Conservation (phyloP, 805 yeast species). For the Lachancea mirantina region DNA sequence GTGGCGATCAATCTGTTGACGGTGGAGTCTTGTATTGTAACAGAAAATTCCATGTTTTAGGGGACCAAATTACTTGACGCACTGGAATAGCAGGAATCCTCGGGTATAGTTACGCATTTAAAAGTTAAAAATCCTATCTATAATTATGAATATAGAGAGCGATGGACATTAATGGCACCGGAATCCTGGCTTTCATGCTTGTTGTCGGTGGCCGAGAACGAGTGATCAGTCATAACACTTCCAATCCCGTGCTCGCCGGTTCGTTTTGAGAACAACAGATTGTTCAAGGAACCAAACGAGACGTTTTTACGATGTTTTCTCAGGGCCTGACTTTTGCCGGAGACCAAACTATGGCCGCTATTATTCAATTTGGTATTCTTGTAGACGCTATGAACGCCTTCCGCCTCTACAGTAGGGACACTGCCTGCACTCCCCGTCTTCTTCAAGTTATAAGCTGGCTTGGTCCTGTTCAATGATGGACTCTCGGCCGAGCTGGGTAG, state of each 20-base stretch:
- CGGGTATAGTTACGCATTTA: too few relatives aligned
- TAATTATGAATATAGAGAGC: conserved; percentile 20
- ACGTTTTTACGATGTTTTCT: conserved; percentile 31
- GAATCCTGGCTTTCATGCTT: conserved; percentile 25
- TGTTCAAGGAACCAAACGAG: conserved; percentile 30
- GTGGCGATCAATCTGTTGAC: conserved; percentile 29
- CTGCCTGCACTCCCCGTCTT: conserved; percentile 12
- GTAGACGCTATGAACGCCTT: conserved; percentile 5
- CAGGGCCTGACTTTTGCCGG: conserved; percentile 18
- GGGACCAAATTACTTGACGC: conserved; percentile 24
- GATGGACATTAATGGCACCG: conserved; percentile 21
- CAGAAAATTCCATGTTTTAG: conserved; percentile 50
- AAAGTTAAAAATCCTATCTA: background rate
- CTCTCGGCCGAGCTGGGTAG: conserved; percentile 4
- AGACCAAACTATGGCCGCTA: conserved; percentile 7
- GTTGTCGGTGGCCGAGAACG: conserved; percentile 26
- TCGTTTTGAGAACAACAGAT: conserved; percentile 30
- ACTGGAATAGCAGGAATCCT: background rate
- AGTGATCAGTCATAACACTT: conserved; percentile 17
- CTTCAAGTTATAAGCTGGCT: conserved; percentile 11
- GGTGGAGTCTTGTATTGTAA: conserved; percentile 67
- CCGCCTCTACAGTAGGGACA: conserved; percentile 8
- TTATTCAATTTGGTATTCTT: conserved; percentile 4
- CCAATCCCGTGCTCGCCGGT: conserved; percentile 16
- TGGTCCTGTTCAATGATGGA: conserved; percentile 4